These are phyloP conservation scores for Stagonosporopsis vannaccii DNA, from an alignment of 2,329 filamentous ascomycete genomes.

Conservation along the genomic window DNA sequence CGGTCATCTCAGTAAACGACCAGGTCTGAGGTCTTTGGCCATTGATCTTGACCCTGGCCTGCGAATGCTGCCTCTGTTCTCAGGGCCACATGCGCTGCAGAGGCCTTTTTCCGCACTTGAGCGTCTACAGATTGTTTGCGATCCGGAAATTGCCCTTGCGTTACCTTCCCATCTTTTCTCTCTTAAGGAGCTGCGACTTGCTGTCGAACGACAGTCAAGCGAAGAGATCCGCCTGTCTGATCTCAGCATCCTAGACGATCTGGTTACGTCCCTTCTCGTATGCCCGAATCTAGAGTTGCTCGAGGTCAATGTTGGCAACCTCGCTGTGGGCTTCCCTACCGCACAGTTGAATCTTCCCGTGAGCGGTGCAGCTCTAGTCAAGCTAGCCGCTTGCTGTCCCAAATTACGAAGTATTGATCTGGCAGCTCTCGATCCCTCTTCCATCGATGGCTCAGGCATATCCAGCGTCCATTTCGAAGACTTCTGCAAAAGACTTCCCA, in stretches of 20 bases:
- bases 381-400: constrained; percentile 32
- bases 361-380: constrained; percentile 29
- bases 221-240: constrained; percentile 26
- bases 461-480: constrained; percentile 35
- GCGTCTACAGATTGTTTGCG: constrained; percentile 39
- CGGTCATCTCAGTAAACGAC: constrained; percentile 32
- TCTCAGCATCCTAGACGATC: constrained; percentile 28
- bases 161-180: constrained; percentile 31
- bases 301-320: constrained; percentile 35
- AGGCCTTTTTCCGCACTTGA: constrained; percentile 33
- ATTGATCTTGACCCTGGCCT: constrained; percentile 43
- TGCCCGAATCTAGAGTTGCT: constrained; percentile 32
- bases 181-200: constrained; percentile 39
- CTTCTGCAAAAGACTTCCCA: constrained; percentile 36
- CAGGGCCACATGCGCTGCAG: constrained; percentile 22
- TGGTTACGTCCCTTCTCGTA: constrained; percentile 26
- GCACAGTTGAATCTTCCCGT: constrained; percentile 27
- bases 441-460: constrained; percentile 40
- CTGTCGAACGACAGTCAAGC: constrained; percentile 37
- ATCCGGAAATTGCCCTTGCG: constrained; percentile 41
- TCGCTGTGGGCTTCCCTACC: constrained; percentile 38
- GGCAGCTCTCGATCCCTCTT: constrained; percentile 34
- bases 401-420: constrained; percentile 37
- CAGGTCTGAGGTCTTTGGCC: constrained; percentile 35
- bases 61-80: constrained; percentile 31